A percentile compares a stretch with the other conserved stretches of the same genome.
phyloP scores from a whole-genome alignment of 2,329 filamentous ascomycete genomes.

The Penicillium thymicola region DNA sequence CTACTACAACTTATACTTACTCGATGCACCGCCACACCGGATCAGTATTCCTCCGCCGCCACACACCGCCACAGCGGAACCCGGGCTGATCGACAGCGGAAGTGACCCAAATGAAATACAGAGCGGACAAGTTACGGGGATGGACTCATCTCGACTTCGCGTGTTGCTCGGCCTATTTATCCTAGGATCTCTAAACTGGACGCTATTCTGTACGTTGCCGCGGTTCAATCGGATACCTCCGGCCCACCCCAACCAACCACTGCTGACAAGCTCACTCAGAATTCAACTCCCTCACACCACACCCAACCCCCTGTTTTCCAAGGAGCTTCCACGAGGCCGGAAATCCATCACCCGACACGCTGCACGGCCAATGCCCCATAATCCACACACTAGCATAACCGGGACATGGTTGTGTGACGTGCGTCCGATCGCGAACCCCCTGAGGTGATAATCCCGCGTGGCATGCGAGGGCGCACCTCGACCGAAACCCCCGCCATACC shows the following conservation, averaged over 20 bases:
- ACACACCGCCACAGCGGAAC: conserved; percentile 22
- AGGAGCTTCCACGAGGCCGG: conserved; percentile 4
- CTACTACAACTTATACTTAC: not conserved
- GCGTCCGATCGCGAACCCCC: conserved; percentile 22
- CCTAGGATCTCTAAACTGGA: not conserved
- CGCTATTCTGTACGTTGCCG: not conserved
- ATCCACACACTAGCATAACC: conserved; percentile 9
- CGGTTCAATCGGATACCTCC: not conserved
- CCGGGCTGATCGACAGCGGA: conserved; percentile 30
- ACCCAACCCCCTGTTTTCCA: conserved; percentile 20
- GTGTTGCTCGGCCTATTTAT: conserved; percentile 1
- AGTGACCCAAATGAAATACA: conserved; percentile 25
- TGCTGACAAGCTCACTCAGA: conserved; percentile 16
- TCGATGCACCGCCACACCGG: conserved; percentile 26
- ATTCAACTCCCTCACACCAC: conserved; percentile 5
- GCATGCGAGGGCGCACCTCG: conserved; percentile 23
- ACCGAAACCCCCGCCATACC: conserved; percentile 13
- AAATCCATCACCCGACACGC: not conserved
- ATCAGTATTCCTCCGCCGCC: conserved; percentile 29
- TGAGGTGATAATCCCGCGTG: conserved; percentile 24
- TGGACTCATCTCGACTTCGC: conserved; percentile 12
- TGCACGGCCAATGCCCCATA: conserved; percentile 25
- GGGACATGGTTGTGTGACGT: conserved; percentile 34
- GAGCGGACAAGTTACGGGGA: conserved; percentile 11
- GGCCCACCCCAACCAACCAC: not conserved